Base-by-base conservation (phyloP, 306 rosid genomes). In the Lathyrus tuberosus region DNA sequence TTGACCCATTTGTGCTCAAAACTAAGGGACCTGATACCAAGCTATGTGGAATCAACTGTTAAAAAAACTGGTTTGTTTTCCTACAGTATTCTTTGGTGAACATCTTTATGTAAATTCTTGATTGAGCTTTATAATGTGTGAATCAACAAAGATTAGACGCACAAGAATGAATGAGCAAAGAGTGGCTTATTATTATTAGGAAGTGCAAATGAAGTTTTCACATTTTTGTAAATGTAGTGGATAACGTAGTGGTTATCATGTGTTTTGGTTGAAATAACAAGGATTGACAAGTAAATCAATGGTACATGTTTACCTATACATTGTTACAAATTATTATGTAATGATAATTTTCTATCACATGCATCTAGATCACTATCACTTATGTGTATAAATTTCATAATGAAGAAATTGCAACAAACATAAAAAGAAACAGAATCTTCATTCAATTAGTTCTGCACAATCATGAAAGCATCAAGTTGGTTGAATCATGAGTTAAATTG, bases 1-100 rank as follows among this genome's bases (percentile, higher is more conserved):
- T 91, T 12, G 97, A 94, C 65, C 98, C 97, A 40, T 88, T 91
- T 56, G 96, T 91, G 66, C 4, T 83, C 59, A 91, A 94, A 76
- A 85, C 99, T 64, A 94, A 87, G 84, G 99, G 99, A 49, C 96
- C 97, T 30, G 89, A 87, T 70, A 77, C 83, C 52, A 94, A 87
- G 85, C 65, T 81, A 69, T 91, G 99, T 68, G 99, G 96, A 80
- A 78, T 94, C 86, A 88, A 89, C 73, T 94, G 99, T 84, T 88
- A 81, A 89, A 81, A 47, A 68, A 43, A 66, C 59, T 66, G 80
- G 42, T 30, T 65, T 74, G 42, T 46, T 65, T 74, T 54, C 56
- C 62, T 41, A 65, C 40, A 71, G 80, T 48, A 63, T 78, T 75
- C 74, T 85, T 76, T 79, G 69, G 66, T 70, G 81, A 77, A 43